Conservation (phyloP, 2,329 filamentous ascomycete species). For the Xylaria multiplex region DNA sequence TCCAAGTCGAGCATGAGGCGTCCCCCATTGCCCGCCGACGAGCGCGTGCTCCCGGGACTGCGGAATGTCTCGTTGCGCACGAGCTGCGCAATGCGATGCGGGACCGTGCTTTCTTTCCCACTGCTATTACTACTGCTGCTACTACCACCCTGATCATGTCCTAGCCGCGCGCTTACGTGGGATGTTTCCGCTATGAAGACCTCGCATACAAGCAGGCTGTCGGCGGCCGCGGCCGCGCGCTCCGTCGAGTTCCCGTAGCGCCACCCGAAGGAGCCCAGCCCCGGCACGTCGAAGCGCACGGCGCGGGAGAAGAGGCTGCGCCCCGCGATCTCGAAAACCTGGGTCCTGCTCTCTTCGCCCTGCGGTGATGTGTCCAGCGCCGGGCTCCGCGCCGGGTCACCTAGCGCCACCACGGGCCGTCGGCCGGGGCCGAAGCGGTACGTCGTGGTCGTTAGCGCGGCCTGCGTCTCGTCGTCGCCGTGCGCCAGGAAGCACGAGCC, state of each 20-base stretch:
- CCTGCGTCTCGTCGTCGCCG: slow-evolving; percentile 44
- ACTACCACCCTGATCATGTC: no score
- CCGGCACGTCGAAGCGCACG: slow-evolving; percentile 23
- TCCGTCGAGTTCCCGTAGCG: slow-evolving; percentile 29
- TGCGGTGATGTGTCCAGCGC: not conserved
- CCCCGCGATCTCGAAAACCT: slow-evolving; percentile 44
- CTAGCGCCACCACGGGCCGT: slow-evolving; percentile 58
- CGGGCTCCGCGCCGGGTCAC: slow-evolving; percentile 5
- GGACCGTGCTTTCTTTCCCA: slow-evolving; percentile 42
- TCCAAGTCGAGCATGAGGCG: slow-evolving; percentile 57
- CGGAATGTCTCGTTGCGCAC: slow-evolving; percentile 55
- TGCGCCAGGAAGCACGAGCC: slow-evolving; percentile 60
- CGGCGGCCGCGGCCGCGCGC: slow-evolving; percentile 37
- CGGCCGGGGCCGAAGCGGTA: slow-evolving; percentile 57
- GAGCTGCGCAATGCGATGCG: slow-evolving; percentile 53
- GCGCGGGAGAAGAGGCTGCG: slow-evolving; percentile 50
- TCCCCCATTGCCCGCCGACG: slow-evolving; percentile 62
- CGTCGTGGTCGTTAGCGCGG: slow-evolving; percentile 59
- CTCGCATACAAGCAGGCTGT: slow-evolving; percentile 63
- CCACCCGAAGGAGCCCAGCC: slow-evolving; percentile 29
- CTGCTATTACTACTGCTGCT: no score
- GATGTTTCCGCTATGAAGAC: slow-evolving; percentile 29
- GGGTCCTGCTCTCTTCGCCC: no score
- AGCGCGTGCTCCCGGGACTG: slow-evolving; percentile 51
- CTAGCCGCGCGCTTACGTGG: no score